phyloP scores from a whole-genome alignment of 345 rosid genomes.

The Mangifera indica region DNA sequence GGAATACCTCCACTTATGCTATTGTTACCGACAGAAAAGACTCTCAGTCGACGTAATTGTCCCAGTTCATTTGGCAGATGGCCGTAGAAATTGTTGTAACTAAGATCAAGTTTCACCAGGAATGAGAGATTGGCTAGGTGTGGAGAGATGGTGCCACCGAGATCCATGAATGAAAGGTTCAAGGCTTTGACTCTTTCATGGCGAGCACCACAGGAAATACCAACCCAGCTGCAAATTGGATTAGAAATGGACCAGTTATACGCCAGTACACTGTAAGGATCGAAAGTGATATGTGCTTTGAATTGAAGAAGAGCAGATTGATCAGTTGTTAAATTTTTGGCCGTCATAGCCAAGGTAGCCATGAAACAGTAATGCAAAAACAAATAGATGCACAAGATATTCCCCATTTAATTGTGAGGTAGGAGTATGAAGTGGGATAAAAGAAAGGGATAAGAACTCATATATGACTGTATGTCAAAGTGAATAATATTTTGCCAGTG shows the following conservation, averaged over 20 bases:
- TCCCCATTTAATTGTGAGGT: conserved; percentile 9
- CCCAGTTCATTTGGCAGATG: conserved; percentile 7
- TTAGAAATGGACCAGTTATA: conserved; percentile 8
- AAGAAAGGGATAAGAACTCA: no score
- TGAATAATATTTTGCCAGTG: no score
- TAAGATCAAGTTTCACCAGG: not conserved
- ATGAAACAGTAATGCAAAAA: not conserved
- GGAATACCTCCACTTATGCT: conserved; percentile 14
- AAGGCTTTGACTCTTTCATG: conserved; percentile 18
- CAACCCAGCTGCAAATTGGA: conserved; percentile 25
- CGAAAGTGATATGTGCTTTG: conserved; percentile 11
- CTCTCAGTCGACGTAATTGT: not conserved
- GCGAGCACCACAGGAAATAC: conserved; percentile 14
- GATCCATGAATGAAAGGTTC: conserved; percentile 10
- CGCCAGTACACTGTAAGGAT: not conserved
- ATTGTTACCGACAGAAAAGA: not conserved
- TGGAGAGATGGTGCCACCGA: conserved; percentile 18
- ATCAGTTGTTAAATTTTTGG: conserved; percentile 6
- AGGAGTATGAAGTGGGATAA: no score
- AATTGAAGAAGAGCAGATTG: conserved; percentile 22
- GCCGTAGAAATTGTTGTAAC: conserved; percentile 13
- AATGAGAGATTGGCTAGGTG: conserved; percentile 16
- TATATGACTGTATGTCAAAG: no score
- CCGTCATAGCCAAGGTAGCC: not conserved
- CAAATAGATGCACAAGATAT: not conserved